Base-by-base conservation (phyloP, 768 basidiomycete genomes). In the Crucibulum laeve region DNA sequence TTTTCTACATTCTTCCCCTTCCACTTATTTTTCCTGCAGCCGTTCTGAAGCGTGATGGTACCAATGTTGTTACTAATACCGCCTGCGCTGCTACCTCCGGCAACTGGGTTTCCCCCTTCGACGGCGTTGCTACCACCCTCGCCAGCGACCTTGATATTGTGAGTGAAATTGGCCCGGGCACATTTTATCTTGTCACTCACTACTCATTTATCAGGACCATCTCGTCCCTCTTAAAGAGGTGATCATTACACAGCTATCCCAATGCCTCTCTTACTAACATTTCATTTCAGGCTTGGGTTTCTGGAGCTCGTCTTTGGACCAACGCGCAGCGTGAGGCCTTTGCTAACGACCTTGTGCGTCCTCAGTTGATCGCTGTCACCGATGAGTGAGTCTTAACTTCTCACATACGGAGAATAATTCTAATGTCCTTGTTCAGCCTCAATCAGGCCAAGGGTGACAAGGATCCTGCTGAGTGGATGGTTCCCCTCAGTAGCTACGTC, bases 211-310 rank as follows among this genome's bases (percentile, higher is more conserved):
- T n/a, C 35, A 76, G 74, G 76, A 78, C 48, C 76, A 78, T 44
- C 30, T 79, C n/a, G 70, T 79, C 1, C 75, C 77, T 4, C 57
- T 78, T 40, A 79, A 77, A 49, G 75, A 78, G 59, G 71, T 69
- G 18, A 33, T 51, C 11, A 13, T 32, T 1, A 15, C 15, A 5
- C 30, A 13, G 11, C 15, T 32, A 5, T 15, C 15, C 13, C 30
- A 13, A 39, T 11, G 21, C 30, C 3, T 30, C 4, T 18, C 19
- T 46, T 32, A 32, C 2, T 11, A 24, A 7, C 14, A 34, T 10
- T 38, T 30, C 18, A 7, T 24, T 32, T 32, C 15, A 74, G 68
- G 78, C 78, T 0, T 79, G 78, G 78, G 49, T 79, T 0, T 77
- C 76, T 5, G 79, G 78, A 17, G 79, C 78, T 11, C 62, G 72